These are phyloP conservation scores for Laburnicola sp. DNA, from an alignment of 2,329 filamentous ascomycete species.

Conservation along the genomic window DNA sequence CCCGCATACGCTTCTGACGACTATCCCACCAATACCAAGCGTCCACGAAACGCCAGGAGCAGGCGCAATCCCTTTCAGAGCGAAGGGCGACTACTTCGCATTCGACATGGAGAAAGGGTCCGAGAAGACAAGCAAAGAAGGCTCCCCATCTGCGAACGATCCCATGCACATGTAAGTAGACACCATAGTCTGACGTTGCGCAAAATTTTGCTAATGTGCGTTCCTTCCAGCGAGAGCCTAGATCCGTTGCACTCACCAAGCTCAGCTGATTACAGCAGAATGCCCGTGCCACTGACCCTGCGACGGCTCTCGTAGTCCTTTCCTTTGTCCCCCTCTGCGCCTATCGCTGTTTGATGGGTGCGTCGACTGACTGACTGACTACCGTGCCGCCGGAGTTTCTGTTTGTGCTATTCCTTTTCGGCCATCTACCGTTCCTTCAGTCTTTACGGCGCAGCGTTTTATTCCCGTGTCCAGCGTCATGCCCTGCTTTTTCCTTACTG, in stretches of 20 bases:
- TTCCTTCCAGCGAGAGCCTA: constrained; percentile 27
- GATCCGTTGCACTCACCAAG: constrained; percentile 34
- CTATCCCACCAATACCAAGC: constrained; percentile 49
- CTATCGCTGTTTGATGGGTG: constrained; percentile 13
- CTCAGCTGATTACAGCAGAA: constrained; percentile 19
- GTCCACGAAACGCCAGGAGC: constrained; percentile 23
- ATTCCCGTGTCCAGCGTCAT: background rate
- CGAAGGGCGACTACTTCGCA: constrained; percentile 34
- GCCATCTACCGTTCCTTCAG: background rate
- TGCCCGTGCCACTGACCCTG: constrained; percentile 26
- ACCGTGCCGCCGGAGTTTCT: background rate
- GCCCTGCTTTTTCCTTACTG: no score
- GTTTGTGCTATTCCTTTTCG: background rate
- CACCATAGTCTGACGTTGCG: background rate
- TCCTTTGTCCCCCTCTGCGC: constrained; percentile 16
- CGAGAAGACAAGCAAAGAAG: constrained; percentile 16
- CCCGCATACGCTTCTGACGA: constrained; percentile 39
- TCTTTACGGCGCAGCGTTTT: background rate
- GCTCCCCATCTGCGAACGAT: constrained; percentile 15
- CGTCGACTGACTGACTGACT: background rate
- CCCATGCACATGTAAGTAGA: constrained; percentile 34
- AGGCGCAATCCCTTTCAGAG: constrained; percentile 45
- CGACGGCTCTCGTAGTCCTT: constrained; percentile 28
- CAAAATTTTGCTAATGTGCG: constrained; percentile 9
- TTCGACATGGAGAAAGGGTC: constrained; percentile 28